Conservation (phyloP, 371 early-diverging fungal genomes). For the Mortierella sp. region DNA sequence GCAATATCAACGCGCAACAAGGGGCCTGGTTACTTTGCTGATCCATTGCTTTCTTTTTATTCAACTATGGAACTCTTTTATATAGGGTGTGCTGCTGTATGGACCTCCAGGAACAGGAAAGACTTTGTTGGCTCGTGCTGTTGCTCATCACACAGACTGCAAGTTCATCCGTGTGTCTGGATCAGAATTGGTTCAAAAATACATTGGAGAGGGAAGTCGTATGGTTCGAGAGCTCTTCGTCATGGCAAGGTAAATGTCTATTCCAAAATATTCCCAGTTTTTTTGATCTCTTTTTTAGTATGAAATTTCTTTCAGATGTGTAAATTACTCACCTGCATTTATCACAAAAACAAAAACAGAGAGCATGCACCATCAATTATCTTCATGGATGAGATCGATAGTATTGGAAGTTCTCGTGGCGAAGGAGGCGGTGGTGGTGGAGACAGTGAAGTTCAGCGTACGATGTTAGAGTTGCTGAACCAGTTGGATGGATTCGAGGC, state of each 20-base stretch:
- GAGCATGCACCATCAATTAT: slow-evolving; percentile 99
- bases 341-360: slow-evolving; percentile 45
- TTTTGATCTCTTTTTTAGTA: not conserved
- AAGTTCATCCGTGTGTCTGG: slow-evolving; percentile 99
- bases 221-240: slow-evolving; percentile 99
- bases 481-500: slow-evolving; percentile 99
- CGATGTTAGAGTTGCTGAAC: slow-evolving; percentile 99
- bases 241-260: slow-evolving; percentile 88
- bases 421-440: slow-evolving; percentile 88
- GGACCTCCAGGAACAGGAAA: slow-evolving; percentile 99
- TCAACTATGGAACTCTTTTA: too few species aligned
- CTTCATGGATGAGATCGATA: slow-evolving; percentile 99
- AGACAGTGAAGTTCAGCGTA: slow-evolving; percentile 99
- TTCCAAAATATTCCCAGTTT: not conserved
- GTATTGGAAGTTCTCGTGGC: slow-evolving; percentile 96
- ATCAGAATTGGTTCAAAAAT: slow-evolving; percentile 99
- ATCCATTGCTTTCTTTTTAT: not conserved
- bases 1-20: too few species aligned
- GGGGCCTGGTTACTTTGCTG: too few species aligned
- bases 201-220: slow-evolving; percentile 99
- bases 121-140: slow-evolving; percentile 99
- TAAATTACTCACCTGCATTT: not conserved
- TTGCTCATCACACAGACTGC: slow-evolving; percentile 99
- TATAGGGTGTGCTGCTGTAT: slow-evolving; percentile 94
- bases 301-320: not conserved